phyloP scores from a whole-genome alignment of 441 rosid genomes.

The Gossypium armourianum region DNA sequence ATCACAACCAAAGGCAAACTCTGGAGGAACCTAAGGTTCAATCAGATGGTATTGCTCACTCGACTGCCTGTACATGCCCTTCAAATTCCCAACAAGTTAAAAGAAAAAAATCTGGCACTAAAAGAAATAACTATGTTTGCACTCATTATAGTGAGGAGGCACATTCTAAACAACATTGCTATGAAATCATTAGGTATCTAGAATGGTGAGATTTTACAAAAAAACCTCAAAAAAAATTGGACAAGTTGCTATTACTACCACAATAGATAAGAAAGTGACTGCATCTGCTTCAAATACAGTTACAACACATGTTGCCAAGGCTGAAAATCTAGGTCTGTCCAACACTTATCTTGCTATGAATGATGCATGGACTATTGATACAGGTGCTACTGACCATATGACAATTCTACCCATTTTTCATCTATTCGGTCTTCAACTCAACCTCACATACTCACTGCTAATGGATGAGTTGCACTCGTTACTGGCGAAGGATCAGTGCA shows the following conservation, averaged over 20 bases:
- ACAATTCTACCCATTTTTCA: neutral
- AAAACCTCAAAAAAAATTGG: neutral
- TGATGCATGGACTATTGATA: neutral
- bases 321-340: neutral
- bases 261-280: neutral
- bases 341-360: neutral
- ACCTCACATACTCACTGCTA: neutral
- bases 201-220: neutral
- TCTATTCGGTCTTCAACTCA: neutral
- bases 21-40: neutral
- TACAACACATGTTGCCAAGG: neutral
- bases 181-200: slow-evolving; percentile 3
- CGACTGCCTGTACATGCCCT: neutral
- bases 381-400: neutral
- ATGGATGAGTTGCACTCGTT: neutral
- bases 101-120: neutral
- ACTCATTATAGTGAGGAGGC: neutral
- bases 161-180: neutral
- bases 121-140: neutral
- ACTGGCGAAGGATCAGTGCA: neutral
- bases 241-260: neutral
- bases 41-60: neutral
- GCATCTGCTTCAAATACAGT: neutral
- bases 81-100: neutral
- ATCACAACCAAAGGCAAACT: neutral